A percentile compares a stretch with the other conserved stretches of the same genome.
phyloP scores from a whole-genome alignment of 1,284 basidiomycete genomes.

The Ustilago tritici region DNA sequence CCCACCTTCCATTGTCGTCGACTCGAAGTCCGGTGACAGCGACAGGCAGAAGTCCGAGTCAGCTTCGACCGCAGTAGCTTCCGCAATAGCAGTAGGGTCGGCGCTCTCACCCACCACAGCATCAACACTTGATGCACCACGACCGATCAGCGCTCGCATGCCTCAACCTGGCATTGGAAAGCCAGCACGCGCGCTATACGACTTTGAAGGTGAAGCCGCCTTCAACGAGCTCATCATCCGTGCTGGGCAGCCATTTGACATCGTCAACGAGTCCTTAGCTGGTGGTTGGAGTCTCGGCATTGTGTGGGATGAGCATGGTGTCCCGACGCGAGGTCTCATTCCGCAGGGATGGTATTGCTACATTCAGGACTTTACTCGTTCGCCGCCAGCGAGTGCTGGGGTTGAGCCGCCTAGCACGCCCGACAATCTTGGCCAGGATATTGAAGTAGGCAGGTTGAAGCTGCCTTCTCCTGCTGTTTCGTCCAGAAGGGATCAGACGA shows the following conservation, averaged over 20 bases:
- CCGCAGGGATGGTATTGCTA: slow-evolving; percentile 60
- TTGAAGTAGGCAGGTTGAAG: neutral
- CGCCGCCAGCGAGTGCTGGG: slow-evolving; percentile 20
- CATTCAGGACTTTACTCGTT: slow-evolving; percentile 53
- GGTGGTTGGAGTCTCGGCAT: slow-evolving; percentile 62
- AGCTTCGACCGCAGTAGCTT: neutral
- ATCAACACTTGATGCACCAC: slow-evolving; percentile 13
- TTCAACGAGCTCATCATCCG: slow-evolving; percentile 60
- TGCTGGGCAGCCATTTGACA: slow-evolving; percentile 57
- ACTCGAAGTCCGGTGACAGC: slow-evolving; percentile 6
- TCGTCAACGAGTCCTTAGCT: slow-evolving; percentile 56
- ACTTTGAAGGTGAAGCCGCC: slow-evolving; percentile 53
- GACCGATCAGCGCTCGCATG: slow-evolving; percentile 18
- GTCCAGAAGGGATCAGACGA: neutral
- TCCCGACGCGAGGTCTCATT: slow-evolving; percentile 52
- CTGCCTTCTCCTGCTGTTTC: slow-evolving; percentile 12
- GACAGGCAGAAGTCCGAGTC: neutral
- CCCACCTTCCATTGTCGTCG: slow-evolving; percentile 24
- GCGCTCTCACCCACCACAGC: neutral
- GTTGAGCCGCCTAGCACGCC: slow-evolving; percentile 17
- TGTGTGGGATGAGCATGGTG: slow-evolving; percentile 37
- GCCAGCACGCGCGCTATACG: slow-evolving; percentile 57
- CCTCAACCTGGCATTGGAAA: slow-evolving; percentile 43
- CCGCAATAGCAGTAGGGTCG: neutral
- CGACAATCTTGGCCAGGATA: neutral